phyloP scores from a whole-genome alignment of 2,329 filamentous ascomycete genomes.

The Colletotrichum neosansevieriae region DNA sequence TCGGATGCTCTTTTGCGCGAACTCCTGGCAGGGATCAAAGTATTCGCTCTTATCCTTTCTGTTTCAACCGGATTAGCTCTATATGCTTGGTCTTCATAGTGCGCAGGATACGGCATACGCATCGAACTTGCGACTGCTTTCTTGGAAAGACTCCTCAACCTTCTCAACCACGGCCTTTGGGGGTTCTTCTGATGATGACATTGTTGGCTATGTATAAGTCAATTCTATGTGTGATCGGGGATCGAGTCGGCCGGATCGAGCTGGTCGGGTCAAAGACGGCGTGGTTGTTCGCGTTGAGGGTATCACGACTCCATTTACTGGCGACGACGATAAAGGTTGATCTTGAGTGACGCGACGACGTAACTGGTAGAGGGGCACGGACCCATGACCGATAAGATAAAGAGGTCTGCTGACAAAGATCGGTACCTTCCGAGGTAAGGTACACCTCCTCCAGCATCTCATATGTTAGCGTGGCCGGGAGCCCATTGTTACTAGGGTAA shows the following conservation, averaged over 20 bases:
- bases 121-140: constrained; percentile 70
- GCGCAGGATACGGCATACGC: constrained; percentile 58
- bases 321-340: constrained; percentile 21
- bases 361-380: not conserved
- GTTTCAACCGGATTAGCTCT: constrained; percentile 24
- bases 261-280: not conserved
- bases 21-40: constrained; percentile 95
- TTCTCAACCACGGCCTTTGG: constrained; percentile 9
- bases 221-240: too few species aligned
- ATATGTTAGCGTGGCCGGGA: too few species aligned
- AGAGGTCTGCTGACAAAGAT: not conserved
- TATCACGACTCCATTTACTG: not conserved
- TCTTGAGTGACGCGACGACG: constrained; percentile 14
- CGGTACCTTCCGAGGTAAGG: not conserved
- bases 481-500: too few species aligned
- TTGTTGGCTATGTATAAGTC: not conserved
- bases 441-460: too few species aligned
- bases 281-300: not conserved
- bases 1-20: constrained; percentile 84
- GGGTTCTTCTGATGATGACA: constrained; percentile 17
- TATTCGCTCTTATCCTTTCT: constrained; percentile 92
- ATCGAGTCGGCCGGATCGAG: not conserved
- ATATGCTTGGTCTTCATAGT: not conserved
- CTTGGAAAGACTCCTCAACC: constrained; percentile 29
- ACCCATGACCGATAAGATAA: constrained; percentile 25